Percentiles rank a stretch among this genome's conserved stretches.
These are phyloP conservation scores for Grosmannia clavigera DNA, from an alignment of 2,329 filamentous ascomycete genomes.

Conservation along the genomic window DNA sequence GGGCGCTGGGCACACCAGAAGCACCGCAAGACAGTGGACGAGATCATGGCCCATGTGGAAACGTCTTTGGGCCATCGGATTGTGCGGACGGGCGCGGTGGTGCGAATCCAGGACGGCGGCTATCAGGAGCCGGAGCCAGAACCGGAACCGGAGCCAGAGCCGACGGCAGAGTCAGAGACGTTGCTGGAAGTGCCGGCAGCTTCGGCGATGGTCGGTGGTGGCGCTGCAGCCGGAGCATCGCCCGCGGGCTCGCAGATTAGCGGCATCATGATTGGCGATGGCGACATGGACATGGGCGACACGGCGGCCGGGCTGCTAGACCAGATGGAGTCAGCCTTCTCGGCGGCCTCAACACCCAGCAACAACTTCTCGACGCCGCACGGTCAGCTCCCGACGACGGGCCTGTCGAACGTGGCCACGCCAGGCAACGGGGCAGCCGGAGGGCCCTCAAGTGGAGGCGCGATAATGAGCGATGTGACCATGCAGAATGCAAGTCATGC, in stretches of 20 bases:
- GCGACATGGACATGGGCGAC: constrained; percentile 52
- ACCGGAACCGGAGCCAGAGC: constrained; percentile 19
- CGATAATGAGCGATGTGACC: constrained; percentile 2
- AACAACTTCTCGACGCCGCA: constrained; percentile 40
- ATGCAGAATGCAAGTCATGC: constrained; percentile 38
- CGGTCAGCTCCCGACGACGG: constrained; percentile 12
- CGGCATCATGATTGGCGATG: constrained; percentile 43
- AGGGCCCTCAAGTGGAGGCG: constrained; percentile 3
- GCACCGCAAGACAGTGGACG: constrained; percentile 48
- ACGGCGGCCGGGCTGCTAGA: constrained; percentile 54
- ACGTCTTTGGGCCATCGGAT: constrained; percentile 54
- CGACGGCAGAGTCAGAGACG: constrained; percentile 13
- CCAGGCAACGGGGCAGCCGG: constrained; percentile 27
- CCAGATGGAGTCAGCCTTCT: constrained; percentile 53
- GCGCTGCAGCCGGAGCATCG: constrained; percentile 21
- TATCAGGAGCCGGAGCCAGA: constrained; percentile 47
- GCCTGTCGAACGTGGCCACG: constrained; percentile 44
- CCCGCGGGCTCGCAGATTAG: constrained; percentile 43
- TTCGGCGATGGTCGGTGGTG: background rate
- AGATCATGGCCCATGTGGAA: constrained; percentile 67
- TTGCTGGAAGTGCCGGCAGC: constrained; percentile 6
- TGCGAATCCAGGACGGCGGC: constrained; percentile 67
- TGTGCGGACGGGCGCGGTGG: constrained; percentile 49
- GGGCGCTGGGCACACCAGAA: constrained; percentile 21
- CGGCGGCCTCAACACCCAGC: constrained; percentile 42